phyloP scores from a whole-genome alignment of 768 basidiomycete genomes.

The Mycena haematopus region DNA sequence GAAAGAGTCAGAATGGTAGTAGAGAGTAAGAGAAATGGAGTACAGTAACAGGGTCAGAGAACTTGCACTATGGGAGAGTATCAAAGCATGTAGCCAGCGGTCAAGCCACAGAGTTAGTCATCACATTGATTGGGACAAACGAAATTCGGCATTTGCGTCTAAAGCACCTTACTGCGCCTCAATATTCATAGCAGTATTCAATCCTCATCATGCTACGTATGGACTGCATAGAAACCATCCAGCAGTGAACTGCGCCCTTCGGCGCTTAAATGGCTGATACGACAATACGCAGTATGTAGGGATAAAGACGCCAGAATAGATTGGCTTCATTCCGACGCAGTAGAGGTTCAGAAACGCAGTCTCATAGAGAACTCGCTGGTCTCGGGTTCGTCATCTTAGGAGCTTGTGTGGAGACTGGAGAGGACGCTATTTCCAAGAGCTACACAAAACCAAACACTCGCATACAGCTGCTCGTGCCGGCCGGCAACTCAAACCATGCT shows the following conservation, averaged over 20 bases:
- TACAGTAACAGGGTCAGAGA: conserved; percentile 1
- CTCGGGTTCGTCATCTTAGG: no score
- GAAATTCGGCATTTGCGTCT: neutral
- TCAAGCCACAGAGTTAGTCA: neutral
- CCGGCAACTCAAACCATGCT: conserved; percentile 32
- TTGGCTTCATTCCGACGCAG: neutral
- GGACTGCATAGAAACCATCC: neutral
- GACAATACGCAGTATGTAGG: neutral
- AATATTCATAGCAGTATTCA: no score
- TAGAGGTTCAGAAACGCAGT: neutral
- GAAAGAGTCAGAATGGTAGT: conserved; percentile 8
- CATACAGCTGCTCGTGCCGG: neutral
- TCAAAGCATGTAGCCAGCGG: neutral
- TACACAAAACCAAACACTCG: neutral
- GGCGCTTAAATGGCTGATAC: neutral
- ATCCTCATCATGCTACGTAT: neutral
- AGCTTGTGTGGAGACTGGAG: no score
- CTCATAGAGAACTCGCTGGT: neutral
- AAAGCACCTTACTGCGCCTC: neutral
- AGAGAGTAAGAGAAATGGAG: conserved; percentile 16
- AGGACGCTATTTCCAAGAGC: no score
- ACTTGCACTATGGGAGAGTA: conserved; percentile 3
- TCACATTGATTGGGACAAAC: neutral
- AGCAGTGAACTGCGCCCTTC: neutral
- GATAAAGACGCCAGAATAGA: neutral